A percentile compares a stretch with the other conserved stretches of the same genome.
Conservation (phyloP, 164 flowering plant genomes). For the Litsea cubeba region DNA sequence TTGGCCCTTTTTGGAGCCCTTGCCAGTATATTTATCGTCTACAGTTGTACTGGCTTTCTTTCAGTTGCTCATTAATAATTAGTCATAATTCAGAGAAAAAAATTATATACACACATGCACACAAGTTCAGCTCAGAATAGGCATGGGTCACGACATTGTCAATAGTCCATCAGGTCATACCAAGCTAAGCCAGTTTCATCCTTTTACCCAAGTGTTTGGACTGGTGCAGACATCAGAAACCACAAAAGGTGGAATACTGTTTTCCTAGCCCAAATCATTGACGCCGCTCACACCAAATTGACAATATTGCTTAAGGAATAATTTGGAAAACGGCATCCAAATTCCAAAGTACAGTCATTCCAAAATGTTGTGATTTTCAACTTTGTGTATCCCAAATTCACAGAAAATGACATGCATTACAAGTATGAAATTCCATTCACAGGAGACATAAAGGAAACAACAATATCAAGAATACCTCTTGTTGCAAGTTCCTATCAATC, state of each 20-base stretch:
- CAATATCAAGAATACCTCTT: slow-evolving; percentile 52
- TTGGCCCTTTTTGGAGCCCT: too few relatives aligned
- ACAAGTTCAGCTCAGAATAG: too few relatives aligned
- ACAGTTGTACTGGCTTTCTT: too few relatives aligned
- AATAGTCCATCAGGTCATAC: too few relatives aligned
- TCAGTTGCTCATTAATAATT: too few relatives aligned
- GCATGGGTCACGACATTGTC: too few relatives aligned
- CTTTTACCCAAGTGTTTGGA: neutral
- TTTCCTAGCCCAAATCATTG: neutral
- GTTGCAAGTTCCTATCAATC: slow-evolving; percentile 71
- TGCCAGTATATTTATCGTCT: too few relatives aligned
- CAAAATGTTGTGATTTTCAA: neutral
- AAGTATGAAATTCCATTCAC: neutral
- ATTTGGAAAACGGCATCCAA: neutral
- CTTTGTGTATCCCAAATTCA: neutral
- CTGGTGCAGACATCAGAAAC: neutral
- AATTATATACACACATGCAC: too few relatives aligned
- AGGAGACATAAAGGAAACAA: neutral
- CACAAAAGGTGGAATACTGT: neutral
- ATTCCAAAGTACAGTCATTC: neutral
- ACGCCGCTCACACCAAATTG: neutral
- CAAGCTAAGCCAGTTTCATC: neutral
- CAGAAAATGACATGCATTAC: neutral
- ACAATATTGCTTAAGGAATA: neutral
- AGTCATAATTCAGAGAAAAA: too few relatives aligned